These are phyloP conservation scores for Acacia confusa DNA, from an alignment of 306 rosid species.

Conservation along the genomic window DNA sequence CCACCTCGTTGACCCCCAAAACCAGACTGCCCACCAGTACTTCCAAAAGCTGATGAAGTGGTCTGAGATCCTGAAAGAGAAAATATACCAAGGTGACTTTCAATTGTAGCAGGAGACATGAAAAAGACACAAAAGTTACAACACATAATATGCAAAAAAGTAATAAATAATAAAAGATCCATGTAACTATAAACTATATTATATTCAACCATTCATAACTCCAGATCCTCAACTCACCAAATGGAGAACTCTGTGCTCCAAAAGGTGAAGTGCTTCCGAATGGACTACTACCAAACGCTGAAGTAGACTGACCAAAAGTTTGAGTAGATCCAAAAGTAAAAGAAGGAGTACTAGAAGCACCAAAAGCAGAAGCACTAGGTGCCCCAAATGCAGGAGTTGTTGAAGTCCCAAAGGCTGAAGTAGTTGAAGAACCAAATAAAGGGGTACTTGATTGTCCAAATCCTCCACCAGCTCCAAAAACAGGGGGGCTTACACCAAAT, in stretches of 20 bases:
- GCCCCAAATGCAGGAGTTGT: constrained; percentile 64
- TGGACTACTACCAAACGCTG: constrained; percentile 76
- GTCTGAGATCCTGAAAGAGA: constrained; percentile 66
- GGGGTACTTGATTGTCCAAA: constrained; percentile 73
- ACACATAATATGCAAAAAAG: not conserved
- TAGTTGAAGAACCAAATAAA: constrained; percentile 51
- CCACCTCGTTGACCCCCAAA: constrained; percentile 89
- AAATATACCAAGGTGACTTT: constrained; percentile 15
- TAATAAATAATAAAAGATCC: not conserved
- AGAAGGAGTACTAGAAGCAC: constrained; percentile 67
- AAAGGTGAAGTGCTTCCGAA: constrained; percentile 67
- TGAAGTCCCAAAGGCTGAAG: constrained; percentile 59
- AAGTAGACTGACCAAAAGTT: constrained; percentile 73
- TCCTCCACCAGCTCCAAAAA: constrained; percentile 72
- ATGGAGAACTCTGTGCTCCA: constrained; percentile 79
- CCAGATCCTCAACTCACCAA: constrained; percentile 58
- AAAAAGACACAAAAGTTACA: not conserved
- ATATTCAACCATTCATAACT: not conserved
- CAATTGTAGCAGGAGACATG: constrained; percentile 13
- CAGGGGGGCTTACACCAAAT: constrained; percentile 60
- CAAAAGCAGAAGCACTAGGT: constrained; percentile 69
- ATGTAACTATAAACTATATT: constrained; percentile 1
- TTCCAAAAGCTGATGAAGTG: constrained; percentile 60
- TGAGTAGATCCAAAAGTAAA: constrained; percentile 66
- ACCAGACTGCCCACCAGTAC: constrained; percentile 63